Conservation (phyloP, 1,139 yeast species). For the Scheffersomyces illinoinensis region DNA sequence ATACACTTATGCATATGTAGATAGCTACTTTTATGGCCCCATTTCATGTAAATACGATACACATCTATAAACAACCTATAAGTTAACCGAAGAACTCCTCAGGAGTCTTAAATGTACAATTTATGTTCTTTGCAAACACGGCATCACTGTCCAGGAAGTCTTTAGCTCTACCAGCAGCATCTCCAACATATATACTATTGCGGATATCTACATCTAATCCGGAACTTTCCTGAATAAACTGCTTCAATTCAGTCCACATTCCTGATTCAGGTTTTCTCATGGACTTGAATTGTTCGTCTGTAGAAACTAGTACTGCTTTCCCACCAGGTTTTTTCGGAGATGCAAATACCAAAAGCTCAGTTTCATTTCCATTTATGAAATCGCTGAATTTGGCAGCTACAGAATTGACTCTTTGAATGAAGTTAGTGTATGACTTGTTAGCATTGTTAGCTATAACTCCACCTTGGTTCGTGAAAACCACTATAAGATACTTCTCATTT, state of each 20-base stretch:
- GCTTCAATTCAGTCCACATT: constrained; percentile 57
- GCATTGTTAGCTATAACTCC: constrained; percentile 43
- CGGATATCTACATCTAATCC: constrained; percentile 32
- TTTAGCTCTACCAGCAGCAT: constrained; percentile 82
- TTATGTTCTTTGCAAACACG: constrained; percentile 60
- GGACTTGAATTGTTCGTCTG: constrained; percentile 33
- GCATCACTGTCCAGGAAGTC: constrained; percentile 83
- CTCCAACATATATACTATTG: constrained; percentile 79
- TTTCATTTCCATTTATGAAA: constrained; percentile 6
- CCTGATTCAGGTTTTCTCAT: constrained; percentile 79
- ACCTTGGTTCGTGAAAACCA: constrained; percentile 89
- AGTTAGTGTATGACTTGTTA: constrained; percentile 54
- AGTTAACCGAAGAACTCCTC: constrained; percentile 51
- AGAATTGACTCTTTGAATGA: constrained; percentile 44
- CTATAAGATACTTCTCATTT: constrained; percentile 42
- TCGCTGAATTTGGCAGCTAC: constrained; percentile 26
- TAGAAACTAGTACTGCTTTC: constrained; percentile 19
- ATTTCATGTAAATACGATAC: neutral
- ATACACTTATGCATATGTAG: constrained; percentile 1
- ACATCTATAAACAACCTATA: neutral
- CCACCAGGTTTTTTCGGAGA: constrained; percentile 55
- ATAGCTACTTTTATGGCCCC: neutral
- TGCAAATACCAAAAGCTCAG: constrained; percentile 58
- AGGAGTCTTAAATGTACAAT: constrained; percentile 62
- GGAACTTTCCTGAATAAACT: constrained; percentile 29